These are phyloP conservation scores for Plasmodium berghei DNA, from an alignment of 169 alveolate species.

Conservation along the genomic window DNA sequence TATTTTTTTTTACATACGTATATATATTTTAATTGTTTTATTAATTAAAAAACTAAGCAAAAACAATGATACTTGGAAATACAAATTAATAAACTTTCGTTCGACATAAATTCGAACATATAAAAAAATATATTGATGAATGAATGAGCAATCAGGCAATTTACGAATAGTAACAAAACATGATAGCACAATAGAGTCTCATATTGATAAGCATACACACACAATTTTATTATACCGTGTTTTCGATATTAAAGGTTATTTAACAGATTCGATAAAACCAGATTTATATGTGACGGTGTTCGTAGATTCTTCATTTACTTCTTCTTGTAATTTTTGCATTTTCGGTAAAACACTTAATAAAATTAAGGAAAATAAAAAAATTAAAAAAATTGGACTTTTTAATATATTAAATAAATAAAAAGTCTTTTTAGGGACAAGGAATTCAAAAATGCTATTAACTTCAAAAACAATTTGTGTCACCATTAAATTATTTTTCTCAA, in stretches of 20 bases:
- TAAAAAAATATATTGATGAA: too few species aligned
- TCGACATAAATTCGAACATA: too few species aligned
- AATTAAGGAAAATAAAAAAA: slow-evolving; percentile 66
- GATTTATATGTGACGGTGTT: slow-evolving; percentile 33
- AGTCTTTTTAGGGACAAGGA: slow-evolving; percentile 40
- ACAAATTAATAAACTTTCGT: too few species aligned
- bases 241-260: slow-evolving; percentile 1
- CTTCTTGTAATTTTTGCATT: slow-evolving; percentile 64
- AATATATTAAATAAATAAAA: slow-evolving; percentile 46
- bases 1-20: too few species aligned
- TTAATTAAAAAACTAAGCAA: too few species aligned
- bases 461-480: slow-evolving; percentile 46
- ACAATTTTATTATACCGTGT: too few species aligned
- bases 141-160: too few species aligned
- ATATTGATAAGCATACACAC: too few species aligned
- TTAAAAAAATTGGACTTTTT: slow-evolving; percentile 70
- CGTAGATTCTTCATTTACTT: slow-evolving; percentile 53
- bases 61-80: too few species aligned
- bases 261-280: slow-evolving; percentile 41
- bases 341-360: slow-evolving; percentile 63
- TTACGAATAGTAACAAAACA: too few species aligned
- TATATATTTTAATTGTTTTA: too few species aligned
- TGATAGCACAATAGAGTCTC: too few species aligned
- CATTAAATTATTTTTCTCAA: slow-evolving; percentile 68
- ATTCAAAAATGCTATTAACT: slow-evolving; percentile 41